Conservation (phyloP, 78 protist species). For the Tieghemostelium lacteum region DNA sequence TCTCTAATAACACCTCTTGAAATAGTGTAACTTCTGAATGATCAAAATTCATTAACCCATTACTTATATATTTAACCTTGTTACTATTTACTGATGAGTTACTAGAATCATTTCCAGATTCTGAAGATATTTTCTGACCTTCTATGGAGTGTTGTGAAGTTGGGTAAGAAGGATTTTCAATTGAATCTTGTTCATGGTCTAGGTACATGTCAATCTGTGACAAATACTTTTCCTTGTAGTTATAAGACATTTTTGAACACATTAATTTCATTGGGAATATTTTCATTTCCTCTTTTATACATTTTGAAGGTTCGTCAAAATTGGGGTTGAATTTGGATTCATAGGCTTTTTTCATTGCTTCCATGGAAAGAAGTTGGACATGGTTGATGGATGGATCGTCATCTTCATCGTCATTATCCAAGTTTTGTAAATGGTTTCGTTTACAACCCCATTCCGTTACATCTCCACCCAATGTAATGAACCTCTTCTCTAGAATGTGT, state of each 20-base stretch:
- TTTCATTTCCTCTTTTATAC: constrained; percentile 15
- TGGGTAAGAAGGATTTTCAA: not conserved
- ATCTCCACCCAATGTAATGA: constrained; percentile 38
- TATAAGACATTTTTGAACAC: constrained; percentile 39
- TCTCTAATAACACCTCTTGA: constrained; percentile 10
- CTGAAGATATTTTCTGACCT: too few species aligned
- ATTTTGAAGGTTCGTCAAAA: constrained; percentile 15
- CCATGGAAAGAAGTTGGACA: not conserved
- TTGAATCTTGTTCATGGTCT: not conserved
- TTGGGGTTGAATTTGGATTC: constrained; percentile 1
- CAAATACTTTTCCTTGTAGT: not conserved
- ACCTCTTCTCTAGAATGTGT: constrained; percentile 7
- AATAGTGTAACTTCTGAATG: not conserved
- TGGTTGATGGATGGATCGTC: not conserved
- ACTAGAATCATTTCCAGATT: not conserved
- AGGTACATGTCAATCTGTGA: not conserved
- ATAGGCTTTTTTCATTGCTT: constrained; percentile 28
- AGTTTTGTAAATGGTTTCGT: not conserved
- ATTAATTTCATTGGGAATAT: constrained; percentile 39
- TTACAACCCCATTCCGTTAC: constrained; percentile 45
- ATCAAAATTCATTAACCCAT: constrained; percentile 26
- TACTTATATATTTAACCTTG: not conserved
- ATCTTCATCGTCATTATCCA: constrained; percentile 1
- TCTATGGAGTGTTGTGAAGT: too few species aligned
- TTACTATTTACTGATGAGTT: not conserved